Base-by-base conservation (phyloP, 1,139 yeast species). In the Komagataea norvegica region DNA sequence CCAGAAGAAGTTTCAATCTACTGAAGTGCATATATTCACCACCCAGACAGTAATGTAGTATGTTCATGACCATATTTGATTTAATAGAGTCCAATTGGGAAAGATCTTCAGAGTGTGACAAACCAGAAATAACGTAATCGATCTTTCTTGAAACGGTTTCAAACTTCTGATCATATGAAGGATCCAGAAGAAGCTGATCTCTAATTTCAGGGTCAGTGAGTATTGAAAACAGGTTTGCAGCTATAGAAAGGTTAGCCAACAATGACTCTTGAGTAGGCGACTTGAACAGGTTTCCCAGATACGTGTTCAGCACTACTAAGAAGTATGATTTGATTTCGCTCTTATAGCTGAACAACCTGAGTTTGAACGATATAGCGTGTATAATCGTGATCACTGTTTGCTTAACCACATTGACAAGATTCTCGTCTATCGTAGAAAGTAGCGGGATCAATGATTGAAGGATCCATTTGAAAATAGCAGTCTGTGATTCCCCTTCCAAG, bases 71-170 rank as follows among this genome's bases (percentile, higher is more conserved):
- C 43, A 53, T 35, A 15, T 50, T 46, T 1, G 57, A 43, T 27
- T 43, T 45, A 28, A 53, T 42, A 6, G 25, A 14, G 21, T 51
- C 55, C n/a, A 51, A 16, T 4, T 34, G 25, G 3, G 36, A 27
- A 10, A 28, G 29, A 14, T 42, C 31, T 3, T 23, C 6, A 3
- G 40, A 24, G 4, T 26, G 34, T 20, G 39, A 38, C 22, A 46
- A 19, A 19, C 42, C 45, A 2, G 46, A 18, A 8, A 52, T 26
- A 3, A 45, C 36, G 21, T 40, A 46, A 22, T 47, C 51, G 4
- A 51, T 41, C 20, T 43, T 51, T 40, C 56, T 43, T 1, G 48
- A 34, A 5, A 46, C 50, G 1, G 52, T 41, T 25, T 52, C 54
- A 36, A 52, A 43, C n/a, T 34, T 36, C 13, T 41, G 48, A 29